Conservation (phyloP, 345 rosid genomes). For the Moringa oleifera region DNA sequence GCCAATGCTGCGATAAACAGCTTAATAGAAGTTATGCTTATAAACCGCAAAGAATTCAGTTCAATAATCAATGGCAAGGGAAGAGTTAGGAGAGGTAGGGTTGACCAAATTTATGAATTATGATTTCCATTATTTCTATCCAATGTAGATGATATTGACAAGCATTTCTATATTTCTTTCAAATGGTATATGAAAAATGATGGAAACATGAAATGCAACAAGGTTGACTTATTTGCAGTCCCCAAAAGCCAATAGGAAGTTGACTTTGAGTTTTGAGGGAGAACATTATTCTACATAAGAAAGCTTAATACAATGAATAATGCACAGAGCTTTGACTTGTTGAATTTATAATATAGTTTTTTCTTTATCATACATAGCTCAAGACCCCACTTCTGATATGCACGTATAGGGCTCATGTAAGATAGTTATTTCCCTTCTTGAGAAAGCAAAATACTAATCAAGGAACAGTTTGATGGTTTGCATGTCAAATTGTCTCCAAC, state of each 20-base stretch:
- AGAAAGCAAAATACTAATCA: not conserved
- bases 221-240: not conserved
- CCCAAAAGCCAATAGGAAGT: not conserved
- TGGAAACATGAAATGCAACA: not conserved
- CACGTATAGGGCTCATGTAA: slow-evolving; percentile 5
- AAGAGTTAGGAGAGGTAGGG: too few species aligned
- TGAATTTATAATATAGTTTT: not conserved
- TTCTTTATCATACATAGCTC: too few species aligned
- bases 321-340: not conserved
- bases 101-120: too few species aligned
- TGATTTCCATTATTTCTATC: too few species aligned
- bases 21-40: too few species aligned
- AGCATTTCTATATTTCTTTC: too few species aligned
- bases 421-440: not conserved
- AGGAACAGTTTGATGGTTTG: slow-evolving; percentile 26
- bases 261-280: not conserved
- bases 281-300: too few species aligned
- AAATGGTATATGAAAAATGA: too few species aligned
- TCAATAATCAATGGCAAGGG: too few species aligned
- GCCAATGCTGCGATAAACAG: too few species aligned
- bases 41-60: too few species aligned
- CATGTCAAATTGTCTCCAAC: slow-evolving; percentile 27
- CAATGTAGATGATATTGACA: too few species aligned
- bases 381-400: slow-evolving; percentile 21
- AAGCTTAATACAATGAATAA: not conserved